Evolutionary conservation across 2,329 filamentous ascomycete genomes (phyloP).

Genomic region (Emmonsia crescens): DNA sequence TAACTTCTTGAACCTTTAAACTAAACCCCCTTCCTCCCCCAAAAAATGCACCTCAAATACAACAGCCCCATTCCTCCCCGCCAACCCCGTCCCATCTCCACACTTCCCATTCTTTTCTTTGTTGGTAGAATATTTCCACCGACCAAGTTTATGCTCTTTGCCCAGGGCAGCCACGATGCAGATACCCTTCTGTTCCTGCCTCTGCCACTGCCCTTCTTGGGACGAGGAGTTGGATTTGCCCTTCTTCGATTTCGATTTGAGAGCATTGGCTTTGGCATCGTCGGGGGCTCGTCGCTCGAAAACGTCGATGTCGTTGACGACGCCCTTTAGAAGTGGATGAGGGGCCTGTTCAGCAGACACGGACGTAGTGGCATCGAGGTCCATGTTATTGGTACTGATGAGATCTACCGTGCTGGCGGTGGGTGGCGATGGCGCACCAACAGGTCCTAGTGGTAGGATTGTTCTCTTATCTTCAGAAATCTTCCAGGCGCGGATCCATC

Average conservation of each 20-base stretch:
- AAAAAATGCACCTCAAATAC: conserved; percentile 65
- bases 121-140: conserved; percentile 53
- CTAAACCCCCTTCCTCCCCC: neutral
- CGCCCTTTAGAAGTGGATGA: conserved; percentile 48
- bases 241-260: conserved; percentile 17
- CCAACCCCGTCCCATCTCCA: conserved; percentile 21
- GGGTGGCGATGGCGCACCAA: conserved; percentile 37
- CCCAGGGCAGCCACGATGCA: conserved; percentile 79
- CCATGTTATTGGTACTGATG: conserved; percentile 12
- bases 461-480: conserved; percentile 72
- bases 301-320: conserved; percentile 80
- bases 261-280: conserved; percentile 16
- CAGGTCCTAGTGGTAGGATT: conserved; percentile 59
- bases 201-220: conserved; percentile 7
- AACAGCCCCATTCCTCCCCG: conserved; percentile 70
- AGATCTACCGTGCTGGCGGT: neutral
- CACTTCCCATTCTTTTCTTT: conserved; percentile 24
- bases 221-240: conserved; percentile 11
- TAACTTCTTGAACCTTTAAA: neutral
- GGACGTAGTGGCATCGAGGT: conserved; percentile 15
- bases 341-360: conserved; percentile 20
- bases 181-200: conserved; percentile 43
- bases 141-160: conserved; percentile 73
- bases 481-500: conserved; percentile 73
- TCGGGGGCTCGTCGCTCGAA: conserved; percentile 52